phyloP scores from a whole-genome alignment of 164 flowering plant species.

The Piper betle region DNA sequence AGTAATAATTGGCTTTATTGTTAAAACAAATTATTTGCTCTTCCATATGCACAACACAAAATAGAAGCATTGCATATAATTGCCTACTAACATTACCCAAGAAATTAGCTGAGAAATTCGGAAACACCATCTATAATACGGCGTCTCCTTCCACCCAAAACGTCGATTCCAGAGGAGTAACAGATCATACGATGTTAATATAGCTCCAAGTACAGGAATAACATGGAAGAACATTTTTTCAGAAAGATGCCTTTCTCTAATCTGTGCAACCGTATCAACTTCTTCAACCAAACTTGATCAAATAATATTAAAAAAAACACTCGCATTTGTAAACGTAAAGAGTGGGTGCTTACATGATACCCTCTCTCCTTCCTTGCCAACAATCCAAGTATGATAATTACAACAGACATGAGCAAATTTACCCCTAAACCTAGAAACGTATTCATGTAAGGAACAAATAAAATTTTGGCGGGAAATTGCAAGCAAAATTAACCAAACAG shows the following conservation, averaged over 20 bases:
- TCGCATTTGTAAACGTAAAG: background rate
- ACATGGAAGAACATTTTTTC: conserved; percentile 29
- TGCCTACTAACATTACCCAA: conserved; percentile 49
- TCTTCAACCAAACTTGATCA: background rate
- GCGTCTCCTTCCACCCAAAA: conserved; percentile 17
- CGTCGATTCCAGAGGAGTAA: conserved; percentile 25
- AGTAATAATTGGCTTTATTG: too few relatives aligned
- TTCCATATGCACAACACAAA: background rate
- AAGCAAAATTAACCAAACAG: background rate
- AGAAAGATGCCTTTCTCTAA: conserved; percentile 12
- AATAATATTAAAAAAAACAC: background rate
- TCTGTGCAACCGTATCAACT: conserved; percentile 4
- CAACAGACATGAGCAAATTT: conserved; percentile 36
- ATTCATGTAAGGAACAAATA: conserved; percentile 22
- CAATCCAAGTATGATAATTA: conserved; percentile 31
- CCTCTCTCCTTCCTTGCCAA: conserved; percentile 14
- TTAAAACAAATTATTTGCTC: background rate
- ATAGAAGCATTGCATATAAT: background rate
- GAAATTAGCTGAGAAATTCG: conserved; percentile 39
- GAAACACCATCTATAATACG: conserved; percentile 44
- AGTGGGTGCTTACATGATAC: conserved; percentile 1
- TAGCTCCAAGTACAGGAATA: conserved; percentile 41
- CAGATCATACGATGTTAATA: conserved; percentile 32
- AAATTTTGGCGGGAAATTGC: background rate
- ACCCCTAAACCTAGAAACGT: conserved; percentile 59